Evolutionary conservation across 345 rosid species (phyloP).

Genomic region (Tarenaya hassleriana): DNA sequence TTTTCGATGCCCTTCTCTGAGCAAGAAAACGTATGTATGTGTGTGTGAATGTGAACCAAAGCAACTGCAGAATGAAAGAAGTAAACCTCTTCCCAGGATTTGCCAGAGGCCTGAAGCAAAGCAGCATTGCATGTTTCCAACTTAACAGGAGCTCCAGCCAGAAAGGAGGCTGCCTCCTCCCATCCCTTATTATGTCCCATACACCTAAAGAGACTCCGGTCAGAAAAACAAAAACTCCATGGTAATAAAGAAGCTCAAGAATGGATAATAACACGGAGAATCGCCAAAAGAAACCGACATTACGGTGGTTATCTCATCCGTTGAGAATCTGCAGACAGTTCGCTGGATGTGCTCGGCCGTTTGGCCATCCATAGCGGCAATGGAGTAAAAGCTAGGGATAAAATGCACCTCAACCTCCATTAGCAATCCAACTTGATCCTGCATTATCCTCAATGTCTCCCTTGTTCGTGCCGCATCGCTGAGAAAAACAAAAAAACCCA

Average conservation of each 20-base stretch:
- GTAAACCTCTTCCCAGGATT: constrained; percentile 86
- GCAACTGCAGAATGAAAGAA: not conserved
- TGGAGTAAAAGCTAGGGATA: constrained; percentile 87
- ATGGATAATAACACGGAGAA: not conserved
- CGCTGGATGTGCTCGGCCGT: constrained; percentile 82
- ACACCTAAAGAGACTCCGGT: constrained; percentile 77
- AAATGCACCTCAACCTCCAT: constrained; percentile 71
- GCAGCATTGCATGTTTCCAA: constrained; percentile 96
- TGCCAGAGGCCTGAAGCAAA: constrained; percentile 84
- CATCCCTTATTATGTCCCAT: constrained; percentile 98
- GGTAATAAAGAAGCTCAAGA: not conserved
- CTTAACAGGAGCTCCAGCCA: constrained; percentile 65
- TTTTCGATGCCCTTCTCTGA: too few relatives aligned
- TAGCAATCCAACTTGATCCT: constrained; percentile 60
- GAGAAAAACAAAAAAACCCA: constrained; percentile 23
- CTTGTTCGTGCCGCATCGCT: constrained; percentile 78
- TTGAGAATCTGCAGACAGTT: constrained; percentile 58
- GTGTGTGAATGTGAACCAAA: not conserved
- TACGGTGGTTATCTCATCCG: constrained; percentile 61
- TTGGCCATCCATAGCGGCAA: constrained; percentile 98
- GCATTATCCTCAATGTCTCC: constrained; percentile 84
- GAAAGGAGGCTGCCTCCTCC: constrained; percentile 97
- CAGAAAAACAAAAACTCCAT: constrained; percentile 2
- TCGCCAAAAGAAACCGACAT: constrained; percentile 65
- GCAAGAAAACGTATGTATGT: not conserved